Evolutionary conservation across 148 eudicot species (phyloP).

Genomic region (Dianthus caryophyllus): DNA sequence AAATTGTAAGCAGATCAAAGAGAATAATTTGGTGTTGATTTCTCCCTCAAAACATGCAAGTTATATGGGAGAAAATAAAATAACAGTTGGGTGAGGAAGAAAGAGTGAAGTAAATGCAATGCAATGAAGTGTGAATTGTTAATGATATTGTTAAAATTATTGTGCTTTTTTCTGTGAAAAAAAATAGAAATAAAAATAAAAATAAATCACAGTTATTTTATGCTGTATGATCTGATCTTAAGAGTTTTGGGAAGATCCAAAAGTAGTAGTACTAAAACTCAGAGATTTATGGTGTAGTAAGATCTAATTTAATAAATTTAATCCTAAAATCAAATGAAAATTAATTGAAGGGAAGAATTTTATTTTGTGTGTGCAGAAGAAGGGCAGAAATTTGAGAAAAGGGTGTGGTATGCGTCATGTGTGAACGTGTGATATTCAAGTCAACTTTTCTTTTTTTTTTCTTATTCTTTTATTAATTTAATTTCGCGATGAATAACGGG

Average conservation of each 20-base stretch:
- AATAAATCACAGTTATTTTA: too few species aligned
- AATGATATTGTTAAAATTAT: background rate
- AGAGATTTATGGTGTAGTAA: too few species aligned
- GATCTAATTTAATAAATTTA: too few species aligned
- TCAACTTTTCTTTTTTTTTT: too few species aligned
- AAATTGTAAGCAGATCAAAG: conserved; percentile 5
- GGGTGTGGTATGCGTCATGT: background rate
- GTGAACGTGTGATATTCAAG: conserved; percentile 23
- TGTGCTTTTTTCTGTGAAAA: background rate
- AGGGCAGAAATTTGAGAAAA: background rate
- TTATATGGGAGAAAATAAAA: background rate
- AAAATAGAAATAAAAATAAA: too few species aligned
- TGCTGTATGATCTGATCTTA: conserved; percentile 30
- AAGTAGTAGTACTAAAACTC: too few species aligned
- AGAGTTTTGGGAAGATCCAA: background rate
- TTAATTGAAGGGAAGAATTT: background rate
- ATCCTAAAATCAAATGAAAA: too few species aligned
- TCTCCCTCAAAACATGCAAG: conserved; percentile 6
- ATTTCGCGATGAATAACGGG: too few species aligned
- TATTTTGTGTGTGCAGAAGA: conserved; percentile 6
- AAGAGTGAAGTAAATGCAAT: conserved; percentile 19
- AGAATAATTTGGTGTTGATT: background rate
- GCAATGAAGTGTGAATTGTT: background rate
- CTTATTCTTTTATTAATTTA: too few species aligned
- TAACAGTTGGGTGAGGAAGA: conserved; percentile 15